Percentiles rank a stretch among this genome's conserved stretches.
phyloP scores from a whole-genome alignment of 495 filamentous ascomycete species.

The Haplographium delicatum region DNA sequence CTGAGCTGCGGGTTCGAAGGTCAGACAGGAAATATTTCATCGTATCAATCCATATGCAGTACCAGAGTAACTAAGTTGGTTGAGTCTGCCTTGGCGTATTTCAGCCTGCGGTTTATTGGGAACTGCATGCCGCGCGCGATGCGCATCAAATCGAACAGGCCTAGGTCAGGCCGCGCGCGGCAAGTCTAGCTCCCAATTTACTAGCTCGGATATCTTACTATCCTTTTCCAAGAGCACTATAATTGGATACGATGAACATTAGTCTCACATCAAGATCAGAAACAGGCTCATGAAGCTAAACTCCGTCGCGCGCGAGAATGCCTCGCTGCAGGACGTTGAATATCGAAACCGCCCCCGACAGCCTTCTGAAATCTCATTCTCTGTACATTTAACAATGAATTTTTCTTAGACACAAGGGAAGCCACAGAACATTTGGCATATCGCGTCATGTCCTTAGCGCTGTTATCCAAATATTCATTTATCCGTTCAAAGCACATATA shows the following conservation, averaged over 20 bases:
- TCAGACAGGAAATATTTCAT: slow-evolving; percentile 6
- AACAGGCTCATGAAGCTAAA: slow-evolving; percentile 5
- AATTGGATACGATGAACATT: slow-evolving; percentile 13
- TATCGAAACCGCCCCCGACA: slow-evolving; percentile 8
- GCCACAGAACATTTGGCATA: slow-evolving; percentile 12
- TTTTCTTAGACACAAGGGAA: slow-evolving; percentile 9
- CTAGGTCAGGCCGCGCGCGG: slow-evolving; percentile 10
- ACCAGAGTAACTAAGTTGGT: too few relatives aligned
- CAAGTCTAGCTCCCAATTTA: slow-evolving; percentile 9
- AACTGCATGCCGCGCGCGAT: slow-evolving; percentile 28
- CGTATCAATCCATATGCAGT: slow-evolving; percentile 7
- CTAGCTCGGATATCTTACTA: neutral
- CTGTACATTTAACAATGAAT: slow-evolving; percentile 9
- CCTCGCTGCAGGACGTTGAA: slow-evolving; percentile 8
- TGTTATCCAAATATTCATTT: slow-evolving; percentile 15
- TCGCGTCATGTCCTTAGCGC: slow-evolving; percentile 9
- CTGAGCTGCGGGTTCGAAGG: slow-evolving; percentile 1
- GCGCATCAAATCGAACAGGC: slow-evolving; percentile 10
- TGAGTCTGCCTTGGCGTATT: too few relatives aligned
- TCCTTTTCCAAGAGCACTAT: slow-evolving; percentile 13
- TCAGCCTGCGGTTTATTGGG: slow-evolving; percentile 5
- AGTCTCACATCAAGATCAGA: slow-evolving; percentile 14
- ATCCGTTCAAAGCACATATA: slow-evolving; percentile 22
- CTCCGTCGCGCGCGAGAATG: slow-evolving; percentile 5
- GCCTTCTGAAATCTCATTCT: slow-evolving; percentile 6